Conservation (phyloP, 2,329 filamentous ascomycete species). For the Pseudogymnoascus sp. region DNA sequence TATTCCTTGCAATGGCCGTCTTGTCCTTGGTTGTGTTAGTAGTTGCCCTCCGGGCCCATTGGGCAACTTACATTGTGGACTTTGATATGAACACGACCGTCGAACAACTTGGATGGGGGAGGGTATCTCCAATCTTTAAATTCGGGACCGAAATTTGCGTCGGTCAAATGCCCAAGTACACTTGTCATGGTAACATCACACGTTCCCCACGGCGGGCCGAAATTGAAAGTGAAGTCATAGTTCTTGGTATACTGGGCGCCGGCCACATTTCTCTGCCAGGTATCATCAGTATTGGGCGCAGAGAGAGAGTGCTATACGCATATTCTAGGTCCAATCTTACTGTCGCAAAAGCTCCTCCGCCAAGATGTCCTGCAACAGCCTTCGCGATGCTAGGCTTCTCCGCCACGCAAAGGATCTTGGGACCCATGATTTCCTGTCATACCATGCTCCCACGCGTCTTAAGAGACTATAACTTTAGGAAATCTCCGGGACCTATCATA, state of each 20-base stretch:
- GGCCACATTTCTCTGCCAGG: conserved; percentile 19
- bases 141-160: conserved; percentile 63
- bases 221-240: conserved; percentile 85
- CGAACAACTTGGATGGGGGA: conserved; percentile 70
- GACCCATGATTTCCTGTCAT: background rate
- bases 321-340: conserved; percentile 41
- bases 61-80: conserved; percentile 51
- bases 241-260: conserved; percentile 72
- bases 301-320: background rate
- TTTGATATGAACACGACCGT: conserved; percentile 61
- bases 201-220: conserved; percentile 68
- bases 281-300: conserved; percentile 8
- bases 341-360: conserved; percentile 61
- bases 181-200: conserved; percentile 90
- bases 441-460: background rate
- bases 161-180: conserved; percentile 79
- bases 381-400: conserved; percentile 94
- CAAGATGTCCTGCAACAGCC: conserved; percentile 82
- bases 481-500: background rate
- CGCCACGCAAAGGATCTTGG: conserved; percentile 63
- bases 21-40: conserved; percentile 50
- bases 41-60: conserved; percentile 4
- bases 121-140: conserved; percentile 77
- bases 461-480: background rate
- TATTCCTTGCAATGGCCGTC: conserved; percentile 73